These are phyloP conservation scores for Ascodesmis nigricans DNA, from an alignment of 495 filamentous ascomycete species.

Conservation along the genomic window DNA sequence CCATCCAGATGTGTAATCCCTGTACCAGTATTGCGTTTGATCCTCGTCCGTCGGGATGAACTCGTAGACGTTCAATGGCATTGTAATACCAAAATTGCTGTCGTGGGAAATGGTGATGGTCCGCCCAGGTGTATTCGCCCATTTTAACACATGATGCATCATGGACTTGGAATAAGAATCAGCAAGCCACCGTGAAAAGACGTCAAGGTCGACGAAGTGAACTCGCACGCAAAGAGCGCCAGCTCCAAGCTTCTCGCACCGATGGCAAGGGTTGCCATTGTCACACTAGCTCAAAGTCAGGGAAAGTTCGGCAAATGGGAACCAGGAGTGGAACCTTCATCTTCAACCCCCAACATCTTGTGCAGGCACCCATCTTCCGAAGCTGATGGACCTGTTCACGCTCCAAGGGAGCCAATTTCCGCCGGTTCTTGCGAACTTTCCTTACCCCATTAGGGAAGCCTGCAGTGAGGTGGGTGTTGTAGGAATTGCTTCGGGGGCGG, in stretches of 20 bases:
- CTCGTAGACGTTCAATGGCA: slow-evolving; percentile 17
- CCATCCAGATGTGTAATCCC: slow-evolving; percentile 18
- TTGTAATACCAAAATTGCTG: slow-evolving; percentile 14
- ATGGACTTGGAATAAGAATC: slow-evolving; percentile 19
- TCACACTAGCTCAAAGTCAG: slow-evolving; percentile 15
- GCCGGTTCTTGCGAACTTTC: slow-evolving; percentile 19
- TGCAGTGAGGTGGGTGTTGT: slow-evolving; percentile 13
- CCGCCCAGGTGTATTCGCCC: slow-evolving; percentile 12
- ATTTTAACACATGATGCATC: slow-evolving; percentile 21
- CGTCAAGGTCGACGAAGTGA: slow-evolving; percentile 21
- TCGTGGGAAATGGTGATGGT: slow-evolving; percentile 17
- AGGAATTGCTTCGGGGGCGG: neutral
- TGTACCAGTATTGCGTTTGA: slow-evolving; percentile 20
- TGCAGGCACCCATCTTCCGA: slow-evolving; percentile 22
- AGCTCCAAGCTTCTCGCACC: slow-evolving; percentile 19
- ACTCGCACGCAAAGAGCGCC: slow-evolving; percentile 20
- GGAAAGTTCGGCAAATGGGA: slow-evolving; percentile 3
- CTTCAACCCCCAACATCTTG: slow-evolving; percentile 20
- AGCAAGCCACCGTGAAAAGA: slow-evolving; percentile 22
- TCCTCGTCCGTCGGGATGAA: slow-evolving; percentile 18
- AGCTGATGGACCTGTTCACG: slow-evolving; percentile 20
- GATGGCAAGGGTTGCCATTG: slow-evolving; percentile 20
- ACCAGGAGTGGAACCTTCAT: slow-evolving; percentile 18
- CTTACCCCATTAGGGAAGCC: slow-evolving; percentile 14
- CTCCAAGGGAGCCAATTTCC: slow-evolving; percentile 20